These are phyloP conservation scores for Angophora floribunda DNA, from an alignment of 345 rosid genomes.

Conservation along the genomic window DNA sequence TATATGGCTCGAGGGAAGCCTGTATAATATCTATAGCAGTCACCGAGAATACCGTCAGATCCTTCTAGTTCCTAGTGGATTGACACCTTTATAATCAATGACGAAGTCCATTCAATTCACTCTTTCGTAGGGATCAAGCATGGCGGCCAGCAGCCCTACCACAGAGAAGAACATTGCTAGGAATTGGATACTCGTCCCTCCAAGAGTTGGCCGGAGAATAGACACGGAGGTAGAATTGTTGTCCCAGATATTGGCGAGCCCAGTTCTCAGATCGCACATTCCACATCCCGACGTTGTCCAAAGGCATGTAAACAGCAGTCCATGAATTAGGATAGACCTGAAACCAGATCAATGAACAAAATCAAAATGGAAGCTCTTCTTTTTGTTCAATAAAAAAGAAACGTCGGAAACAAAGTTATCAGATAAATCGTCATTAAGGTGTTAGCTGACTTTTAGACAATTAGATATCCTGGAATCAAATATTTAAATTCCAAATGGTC, in stretches of 20 bases:
- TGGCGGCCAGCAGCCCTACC: conserved; percentile 41
- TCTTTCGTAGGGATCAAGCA: not conserved
- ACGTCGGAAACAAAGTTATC: not conserved
- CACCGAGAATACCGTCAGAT: not conserved
- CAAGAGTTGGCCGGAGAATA: conserved; percentile 43
- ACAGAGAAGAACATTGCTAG: conserved; percentile 46
- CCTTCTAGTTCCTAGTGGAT: not conserved
- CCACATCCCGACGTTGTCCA: conserved; percentile 84
- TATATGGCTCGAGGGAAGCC: not conserved
- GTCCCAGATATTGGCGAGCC: conserved; percentile 60
- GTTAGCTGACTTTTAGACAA: not conserved
- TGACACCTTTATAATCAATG: not conserved
- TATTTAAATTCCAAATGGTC: not conserved
- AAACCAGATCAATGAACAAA: not conserved
- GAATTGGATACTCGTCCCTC: conserved; percentile 69
- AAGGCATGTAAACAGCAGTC: conserved; percentile 60
- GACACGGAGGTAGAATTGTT: conserved; percentile 56
- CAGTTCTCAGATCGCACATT: conserved; percentile 66
- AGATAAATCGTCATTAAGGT: not conserved
- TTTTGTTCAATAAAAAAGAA: not conserved
- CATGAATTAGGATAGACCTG: conserved; percentile 73
- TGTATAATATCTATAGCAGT: not conserved
- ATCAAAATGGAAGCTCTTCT: not conserved
- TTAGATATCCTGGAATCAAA: not conserved
- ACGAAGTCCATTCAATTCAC: not conserved